Conservation (phyloP, 768 basidiomycete genomes). For the Mrakia gelida region DNA sequence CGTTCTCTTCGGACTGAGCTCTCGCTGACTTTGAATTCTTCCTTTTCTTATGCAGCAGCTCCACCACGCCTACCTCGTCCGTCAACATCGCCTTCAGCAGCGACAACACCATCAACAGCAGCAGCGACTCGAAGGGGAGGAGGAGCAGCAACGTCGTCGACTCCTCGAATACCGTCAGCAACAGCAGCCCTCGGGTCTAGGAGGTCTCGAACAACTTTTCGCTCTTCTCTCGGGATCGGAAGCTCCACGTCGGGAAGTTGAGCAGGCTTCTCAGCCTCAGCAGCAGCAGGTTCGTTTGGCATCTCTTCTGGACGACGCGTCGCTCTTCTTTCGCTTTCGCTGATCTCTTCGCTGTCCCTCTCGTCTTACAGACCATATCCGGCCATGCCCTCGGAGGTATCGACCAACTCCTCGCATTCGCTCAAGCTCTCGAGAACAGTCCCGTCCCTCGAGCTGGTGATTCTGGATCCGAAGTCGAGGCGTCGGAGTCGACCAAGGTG, state of each 20-base stretch:
- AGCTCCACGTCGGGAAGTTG: neutral
- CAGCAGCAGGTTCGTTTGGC: neutral
- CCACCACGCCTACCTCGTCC: neutral
- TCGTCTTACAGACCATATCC: no score
- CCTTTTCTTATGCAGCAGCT: neutral
- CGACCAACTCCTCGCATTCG: neutral
- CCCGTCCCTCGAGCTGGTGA: neutral
- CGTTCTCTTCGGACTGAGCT: no score
- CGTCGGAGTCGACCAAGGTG: neutral
- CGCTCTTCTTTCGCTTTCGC: neutral
- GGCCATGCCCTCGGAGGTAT: neutral
- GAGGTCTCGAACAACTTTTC: slow-evolving; percentile 1
- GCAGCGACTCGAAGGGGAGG: neutral
- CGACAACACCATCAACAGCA: neutral
- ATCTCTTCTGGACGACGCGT: neutral
- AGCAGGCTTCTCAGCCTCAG: neutral
- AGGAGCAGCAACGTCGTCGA: neutral
- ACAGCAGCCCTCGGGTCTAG: neutral
- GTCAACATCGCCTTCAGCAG: neutral
- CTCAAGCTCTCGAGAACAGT: neutral
- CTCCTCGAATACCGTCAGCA: neutral
- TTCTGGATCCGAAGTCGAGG: neutral
- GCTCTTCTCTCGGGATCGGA: neutral
- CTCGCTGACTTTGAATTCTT: no score
- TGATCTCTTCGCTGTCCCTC: neutral